These are phyloP conservation scores for Fremontodendron californicum DNA, from an alignment of 345 rosid species.

Conservation along the genomic window DNA sequence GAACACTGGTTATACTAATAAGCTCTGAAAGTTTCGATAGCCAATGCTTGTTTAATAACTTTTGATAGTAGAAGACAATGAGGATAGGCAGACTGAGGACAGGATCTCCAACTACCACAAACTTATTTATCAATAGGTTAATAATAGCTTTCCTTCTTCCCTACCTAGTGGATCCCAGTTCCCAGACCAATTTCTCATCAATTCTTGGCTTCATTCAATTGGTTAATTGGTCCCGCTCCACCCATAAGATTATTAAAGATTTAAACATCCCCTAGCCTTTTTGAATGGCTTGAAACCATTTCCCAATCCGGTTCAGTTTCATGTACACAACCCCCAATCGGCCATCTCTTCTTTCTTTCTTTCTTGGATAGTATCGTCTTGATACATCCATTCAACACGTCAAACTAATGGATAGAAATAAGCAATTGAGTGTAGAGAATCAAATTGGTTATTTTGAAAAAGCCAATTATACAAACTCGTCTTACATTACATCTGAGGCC, in stretches of 20 bases:
- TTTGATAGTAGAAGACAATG: conserved; percentile 2
- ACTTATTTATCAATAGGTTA: background rate
- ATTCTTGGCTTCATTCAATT: background rate
- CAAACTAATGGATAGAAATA: background rate
- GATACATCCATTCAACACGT: background rate
- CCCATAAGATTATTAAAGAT: too few species aligned
- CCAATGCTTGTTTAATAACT: background rate
- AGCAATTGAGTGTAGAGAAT: background rate
- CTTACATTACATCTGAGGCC: background rate
- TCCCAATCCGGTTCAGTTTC: background rate
- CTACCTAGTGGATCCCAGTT: background rate
- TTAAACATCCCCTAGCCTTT: background rate
- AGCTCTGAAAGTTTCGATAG: background rate
- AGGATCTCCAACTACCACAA: background rate
- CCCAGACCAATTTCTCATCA: background rate
- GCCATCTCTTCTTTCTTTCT: background rate
- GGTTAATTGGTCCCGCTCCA: background rate
- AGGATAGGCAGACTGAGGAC: conserved; percentile 4
- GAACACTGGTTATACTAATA: too few species aligned
- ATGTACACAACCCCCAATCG: background rate
- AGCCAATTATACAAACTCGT: background rate
- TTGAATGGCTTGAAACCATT: conserved; percentile 8
- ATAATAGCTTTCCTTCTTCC: conserved; percentile 5
- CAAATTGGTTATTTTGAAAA: background rate
- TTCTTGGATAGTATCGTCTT: too few species aligned